Base-by-base conservation (phyloP, 2,329 filamentous ascomycete genomes). In the Cladosporium sphaerospermum region DNA sequence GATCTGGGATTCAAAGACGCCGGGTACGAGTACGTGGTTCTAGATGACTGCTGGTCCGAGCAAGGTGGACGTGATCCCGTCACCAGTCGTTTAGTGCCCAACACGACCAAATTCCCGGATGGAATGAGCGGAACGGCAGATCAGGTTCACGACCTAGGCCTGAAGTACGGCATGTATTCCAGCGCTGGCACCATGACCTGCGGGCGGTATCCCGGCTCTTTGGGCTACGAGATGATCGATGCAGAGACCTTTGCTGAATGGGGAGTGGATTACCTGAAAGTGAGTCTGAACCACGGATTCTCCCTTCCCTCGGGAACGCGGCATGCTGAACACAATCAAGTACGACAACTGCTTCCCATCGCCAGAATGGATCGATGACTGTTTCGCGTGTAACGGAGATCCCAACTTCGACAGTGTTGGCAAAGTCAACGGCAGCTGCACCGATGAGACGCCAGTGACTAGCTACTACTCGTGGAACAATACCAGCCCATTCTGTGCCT, bases 91-190 rank as follows among this genome's bases (percentile, higher is more conserved):
- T 52, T 75, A 64, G 44, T 67, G 61, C 56, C 69, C 54, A 53
- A 71, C 57, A 64, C 67, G 0, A 62, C 57, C 2, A 79, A 75
- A 53, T 86, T 85, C 54, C 82, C 83, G 0, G 68, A 74, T 14
- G 83, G 82, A 0, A 82, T 86, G 55, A 72, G 71, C 8, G 73
- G 75, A 0, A 64, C 78, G 1, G 80, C 80, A 1, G 67, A 77
- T 19, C 62, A 77, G 53, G 73, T 85, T 16, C 82, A 85, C 55
- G 67, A 60, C 2, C 61, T 81, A 56, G 80, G 79, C 2, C 61
- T 86, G 42, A 85, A 85, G 62, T 68, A 84, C 9, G 83, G 83
- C 1, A 83, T 86, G 54, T 86, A 86, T 61, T 77, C 77, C 59
- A 77, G 76, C 62, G 78, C 78, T 0, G 78, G 78, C 40, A 70